A percentile compares a stretch with the other conserved stretches of the same genome.
Conservation (phyloP, 2,329 filamentous ascomycete species). For the Coniosporium uncinatum region DNA sequence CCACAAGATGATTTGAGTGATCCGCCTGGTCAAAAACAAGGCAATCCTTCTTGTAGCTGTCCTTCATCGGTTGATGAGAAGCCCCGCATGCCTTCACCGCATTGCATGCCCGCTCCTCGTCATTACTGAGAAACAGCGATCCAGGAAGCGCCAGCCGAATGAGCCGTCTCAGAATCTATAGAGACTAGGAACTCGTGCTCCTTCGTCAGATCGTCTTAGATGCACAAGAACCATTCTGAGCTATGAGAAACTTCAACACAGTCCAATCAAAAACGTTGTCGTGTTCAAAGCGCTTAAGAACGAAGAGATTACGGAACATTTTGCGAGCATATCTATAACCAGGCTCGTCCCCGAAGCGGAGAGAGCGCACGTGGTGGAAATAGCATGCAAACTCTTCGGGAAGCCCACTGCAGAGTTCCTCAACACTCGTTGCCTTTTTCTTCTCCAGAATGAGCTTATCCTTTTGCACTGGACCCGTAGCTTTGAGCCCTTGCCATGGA, state of each 20-base stretch:
- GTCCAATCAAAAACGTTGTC: constrained; percentile 99
- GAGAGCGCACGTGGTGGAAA: constrained; percentile 97
- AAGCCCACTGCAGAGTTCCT: constrained; percentile 98
- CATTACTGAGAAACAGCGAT: too few relatives aligned
- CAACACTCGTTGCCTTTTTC: constrained; percentile 99
- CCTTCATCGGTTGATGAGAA: too few relatives aligned
- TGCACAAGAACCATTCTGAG: too few relatives aligned
- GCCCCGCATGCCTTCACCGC: too few relatives aligned
- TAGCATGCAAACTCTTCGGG: constrained; percentile 99
- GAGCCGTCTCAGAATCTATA: too few relatives aligned
- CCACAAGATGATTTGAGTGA: too few relatives aligned
- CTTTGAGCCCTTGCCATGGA: constrained; percentile 98
- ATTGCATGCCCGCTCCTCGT: too few relatives aligned
- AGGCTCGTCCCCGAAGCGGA: constrained; percentile 99
- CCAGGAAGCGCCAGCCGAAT: too few relatives aligned
- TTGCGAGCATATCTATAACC: constrained; percentile 99
- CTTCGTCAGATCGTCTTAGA: too few relatives aligned
- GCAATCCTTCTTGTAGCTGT: too few relatives aligned
- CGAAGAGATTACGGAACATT: constrained; percentile 99
- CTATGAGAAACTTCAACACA: constrained; percentile 99
- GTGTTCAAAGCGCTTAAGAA: constrained; percentile 99
- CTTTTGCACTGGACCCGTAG: constrained; percentile 99
- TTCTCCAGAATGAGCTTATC: constrained; percentile 99
- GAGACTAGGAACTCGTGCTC: too few relatives aligned
- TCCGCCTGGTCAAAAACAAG: too few relatives aligned